Percentiles rank a stretch among this genome's conserved stretches.
These are phyloP conservation scores for Macrophomina pseudophaseolina DNA, from an alignment of 2,329 filamentous ascomycete genomes.

Conservation along the genomic window DNA sequence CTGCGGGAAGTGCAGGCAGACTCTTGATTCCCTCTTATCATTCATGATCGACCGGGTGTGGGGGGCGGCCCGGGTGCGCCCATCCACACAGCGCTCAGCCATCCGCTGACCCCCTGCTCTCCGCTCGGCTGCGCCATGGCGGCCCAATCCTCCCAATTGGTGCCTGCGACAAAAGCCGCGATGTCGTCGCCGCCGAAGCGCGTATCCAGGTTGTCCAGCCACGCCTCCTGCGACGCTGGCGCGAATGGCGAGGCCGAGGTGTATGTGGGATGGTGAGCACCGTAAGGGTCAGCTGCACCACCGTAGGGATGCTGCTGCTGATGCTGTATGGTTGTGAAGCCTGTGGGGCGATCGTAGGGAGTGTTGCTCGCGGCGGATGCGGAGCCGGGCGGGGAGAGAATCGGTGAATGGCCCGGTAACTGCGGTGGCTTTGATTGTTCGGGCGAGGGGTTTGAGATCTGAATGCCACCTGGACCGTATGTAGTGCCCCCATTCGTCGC, in stretches of 20 bases:
- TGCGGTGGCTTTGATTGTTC: conserved; percentile 19
- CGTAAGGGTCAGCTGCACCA: conserved; percentile 5
- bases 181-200: conserved; percentile 47
- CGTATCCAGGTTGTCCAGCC: conserved; percentile 44
- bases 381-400: conserved; percentile 24
- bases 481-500: conserved; percentile 14
- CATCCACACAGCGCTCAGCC: conserved; percentile 38
- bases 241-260: conserved; percentile 4
- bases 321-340: conserved; percentile 24
- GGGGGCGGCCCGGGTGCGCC: conserved; percentile 18
- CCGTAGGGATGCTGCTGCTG: conserved; percentile 16
- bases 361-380: conserved; percentile 23
- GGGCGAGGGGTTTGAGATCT: conserved; percentile 26
- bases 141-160: conserved; percentile 41
- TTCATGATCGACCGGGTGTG: conserved; percentile 17
- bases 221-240: conserved; percentile 33
- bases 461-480: conserved; percentile 25
- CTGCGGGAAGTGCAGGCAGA: background rate
- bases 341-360: conserved; percentile 22
- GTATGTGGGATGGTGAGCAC: conserved; percentile 19
- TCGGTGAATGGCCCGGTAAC: conserved; percentile 19
- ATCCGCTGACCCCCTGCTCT: conserved; percentile 30
- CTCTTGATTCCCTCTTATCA: background rate
- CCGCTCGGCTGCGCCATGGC: conserved; percentile 26
- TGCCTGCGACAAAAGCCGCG: conserved; percentile 47